Base-by-base conservation (phyloP, 164 flowering plant species). In the Chloranthus sessilifolius region DNA sequence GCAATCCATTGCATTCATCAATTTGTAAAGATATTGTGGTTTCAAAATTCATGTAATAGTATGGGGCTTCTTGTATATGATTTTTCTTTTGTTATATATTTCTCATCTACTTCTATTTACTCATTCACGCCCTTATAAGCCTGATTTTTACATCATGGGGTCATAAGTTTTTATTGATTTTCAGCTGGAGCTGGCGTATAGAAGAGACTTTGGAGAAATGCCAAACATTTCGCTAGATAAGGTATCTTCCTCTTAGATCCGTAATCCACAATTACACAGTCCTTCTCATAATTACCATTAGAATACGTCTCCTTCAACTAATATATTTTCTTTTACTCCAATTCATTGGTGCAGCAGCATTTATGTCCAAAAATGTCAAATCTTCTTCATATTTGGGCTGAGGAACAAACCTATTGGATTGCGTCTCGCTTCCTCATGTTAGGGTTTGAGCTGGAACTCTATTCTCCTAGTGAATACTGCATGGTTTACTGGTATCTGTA, bases 401-500 rank as follows among this genome's bases (percentile, higher is more conserved):
- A 94, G 73, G 95, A 88, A 75, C 95, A 84, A 70, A 84, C 88
- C 3, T 89, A 81, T 58, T 89, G 97, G 99, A 80, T 94, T 46
- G 95, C 97, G 59, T 74, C 64, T 29, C 90, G 97, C 21, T 94
- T 89, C 61, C 87, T 94, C 45, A 56, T 76, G 50, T 53, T 86
- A 76, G 99, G 99, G 7, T 94, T 94, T 62, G 99, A 94, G 49
- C 59, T 94, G 60, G 99, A 87, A 31, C 88, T 94, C 25, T 94
- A 94, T 65, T 86, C 96, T n/a, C 78, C 83, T 5, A 56, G 73
- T 60, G 97, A 94, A 59, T 94, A 86, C 68, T 89, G 97, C 81
- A 94, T 94, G 99, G 88, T 87, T 7, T 89, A 94, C 62, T 89
- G 97, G 99, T 94, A 86, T 72, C 54, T 78, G 48, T 82, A 81